These are phyloP conservation scores for Limnanthes douglasii DNA, from an alignment of 345 rosid genomes.

Conservation along the genomic window DNA sequence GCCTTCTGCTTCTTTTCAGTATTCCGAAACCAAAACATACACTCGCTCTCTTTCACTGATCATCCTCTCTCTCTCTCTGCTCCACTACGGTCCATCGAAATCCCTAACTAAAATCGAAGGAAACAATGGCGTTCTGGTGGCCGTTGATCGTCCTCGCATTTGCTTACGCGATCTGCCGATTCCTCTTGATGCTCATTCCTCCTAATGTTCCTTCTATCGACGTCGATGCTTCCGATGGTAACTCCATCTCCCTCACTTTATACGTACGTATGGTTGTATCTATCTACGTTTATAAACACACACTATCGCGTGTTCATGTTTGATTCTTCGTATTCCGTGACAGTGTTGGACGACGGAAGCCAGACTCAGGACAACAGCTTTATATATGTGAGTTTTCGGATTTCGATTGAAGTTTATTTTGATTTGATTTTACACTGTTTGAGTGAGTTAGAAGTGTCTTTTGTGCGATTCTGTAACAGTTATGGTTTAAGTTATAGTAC, in stretches of 20 bases:
- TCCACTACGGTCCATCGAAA: too few species aligned
- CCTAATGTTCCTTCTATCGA: conserved; percentile 88
- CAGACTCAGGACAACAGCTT: conserved; percentile 73
- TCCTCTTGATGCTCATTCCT: conserved; percentile 82
- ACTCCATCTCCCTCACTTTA: conserved; percentile 3
- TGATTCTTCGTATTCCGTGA: conserved; percentile 7
- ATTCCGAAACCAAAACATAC: too few species aligned
- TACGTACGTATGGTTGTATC: background rate
- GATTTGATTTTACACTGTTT: conserved; percentile 2
- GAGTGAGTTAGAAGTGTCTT: too few species aligned
- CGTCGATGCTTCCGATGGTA: conserved; percentile 93
- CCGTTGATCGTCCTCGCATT: conserved; percentile 64
- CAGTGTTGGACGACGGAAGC: conserved; percentile 71
- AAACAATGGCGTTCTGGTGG: conserved; percentile 88
- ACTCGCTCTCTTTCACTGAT: too few species aligned
- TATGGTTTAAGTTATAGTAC: too few species aligned
- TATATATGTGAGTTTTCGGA: conserved; percentile 58
- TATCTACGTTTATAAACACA: background rate
- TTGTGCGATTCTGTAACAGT: too few species aligned
- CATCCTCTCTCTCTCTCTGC: too few species aligned
- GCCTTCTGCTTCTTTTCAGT: too few species aligned
- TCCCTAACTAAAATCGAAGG: background rate
- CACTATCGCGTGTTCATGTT: background rate
- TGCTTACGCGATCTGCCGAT: conserved; percentile 86
- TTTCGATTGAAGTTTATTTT: conserved; percentile 2